A percentile compares a stretch with the other conserved stretches of the same genome.
Conservation (phyloP, 106 monocot genomes). For the Phalaenopsis aphrodite region DNA sequence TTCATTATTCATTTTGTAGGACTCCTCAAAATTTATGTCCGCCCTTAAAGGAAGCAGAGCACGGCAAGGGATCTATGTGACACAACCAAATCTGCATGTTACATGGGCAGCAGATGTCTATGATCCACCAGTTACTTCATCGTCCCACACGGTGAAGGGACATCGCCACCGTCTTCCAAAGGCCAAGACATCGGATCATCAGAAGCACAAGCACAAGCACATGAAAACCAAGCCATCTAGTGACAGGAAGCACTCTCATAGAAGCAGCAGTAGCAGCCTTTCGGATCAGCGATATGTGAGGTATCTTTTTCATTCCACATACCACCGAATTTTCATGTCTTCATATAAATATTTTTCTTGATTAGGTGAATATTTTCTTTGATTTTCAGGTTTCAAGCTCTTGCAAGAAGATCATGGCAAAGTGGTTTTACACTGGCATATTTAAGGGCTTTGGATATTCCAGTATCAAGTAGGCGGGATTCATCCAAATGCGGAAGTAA, state of each 20-base stretch:
- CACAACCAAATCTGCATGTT: slow-evolving; percentile 21
- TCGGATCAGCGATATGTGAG: slow-evolving; percentile 14
- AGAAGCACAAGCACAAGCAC: slow-evolving; percentile 30
- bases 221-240: slow-evolving; percentile 25
- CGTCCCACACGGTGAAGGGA: slow-evolving; percentile 43
- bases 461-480: background rate
- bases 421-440: slow-evolving; percentile 3
- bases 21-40: slow-evolving; percentile 18
- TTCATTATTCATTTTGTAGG: slow-evolving; percentile 9
- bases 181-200: slow-evolving; percentile 23
- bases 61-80: slow-evolving; percentile 21
- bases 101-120: slow-evolving; percentile 68
- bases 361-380: background rate
- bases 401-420: background rate
- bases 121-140: slow-evolving; percentile 54
- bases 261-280: slow-evolving; percentile 12
- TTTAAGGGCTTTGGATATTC: no score
- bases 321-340: background rate
- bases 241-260: slow-evolving; percentile 25
- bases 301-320: slow-evolving; percentile 1
- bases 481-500: slow-evolving; percentile 13
- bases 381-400: slow-evolving; percentile 11
- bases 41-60: slow-evolving; percentile 50
- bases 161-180: slow-evolving; percentile 8
- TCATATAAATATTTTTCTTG: background rate